Conservation (phyloP, 2,329 filamentous ascomycete genomes). For the Cytospora leucostoma region DNA sequence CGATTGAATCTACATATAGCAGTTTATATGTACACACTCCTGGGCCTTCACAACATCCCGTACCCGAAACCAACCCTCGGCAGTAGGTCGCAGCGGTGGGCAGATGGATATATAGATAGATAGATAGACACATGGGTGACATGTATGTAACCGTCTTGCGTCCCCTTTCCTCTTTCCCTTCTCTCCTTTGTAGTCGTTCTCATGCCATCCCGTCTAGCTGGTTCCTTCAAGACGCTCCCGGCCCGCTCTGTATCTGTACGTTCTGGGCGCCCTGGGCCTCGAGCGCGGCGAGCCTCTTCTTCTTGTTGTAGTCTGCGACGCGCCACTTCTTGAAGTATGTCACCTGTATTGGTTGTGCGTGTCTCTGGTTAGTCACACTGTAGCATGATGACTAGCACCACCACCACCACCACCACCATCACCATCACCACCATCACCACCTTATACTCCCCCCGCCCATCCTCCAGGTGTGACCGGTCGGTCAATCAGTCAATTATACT, state of each 20-base stretch:
- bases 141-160: background rate
- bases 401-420: background rate
- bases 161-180: background rate
- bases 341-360: constrained; percentile 57
- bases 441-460: background rate
- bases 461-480: background rate
- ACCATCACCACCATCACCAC: background rate
- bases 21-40: background rate
- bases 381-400: too few relatives aligned
- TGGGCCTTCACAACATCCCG: too few relatives aligned
- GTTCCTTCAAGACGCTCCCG: constrained; percentile 27
- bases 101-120: too few relatives aligned
- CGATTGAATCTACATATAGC: background rate
- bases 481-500: constrained; percentile 38
- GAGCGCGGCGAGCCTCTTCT: constrained; percentile 74
- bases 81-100: too few relatives aligned
- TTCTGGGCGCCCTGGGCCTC: constrained; percentile 70
- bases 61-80: too few relatives aligned
- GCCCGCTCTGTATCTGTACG: constrained; percentile 44
- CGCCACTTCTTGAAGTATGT: constrained; percentile 98
- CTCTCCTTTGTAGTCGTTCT: too few relatives aligned
- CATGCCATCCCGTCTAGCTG: background rate
- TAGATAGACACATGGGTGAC: too few relatives aligned
- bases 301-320: constrained; percentile 88
- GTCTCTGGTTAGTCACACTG: background rate